Base-by-base conservation (phyloP, 345 rosid genomes). In the Rhodamnia rubescens region DNA sequence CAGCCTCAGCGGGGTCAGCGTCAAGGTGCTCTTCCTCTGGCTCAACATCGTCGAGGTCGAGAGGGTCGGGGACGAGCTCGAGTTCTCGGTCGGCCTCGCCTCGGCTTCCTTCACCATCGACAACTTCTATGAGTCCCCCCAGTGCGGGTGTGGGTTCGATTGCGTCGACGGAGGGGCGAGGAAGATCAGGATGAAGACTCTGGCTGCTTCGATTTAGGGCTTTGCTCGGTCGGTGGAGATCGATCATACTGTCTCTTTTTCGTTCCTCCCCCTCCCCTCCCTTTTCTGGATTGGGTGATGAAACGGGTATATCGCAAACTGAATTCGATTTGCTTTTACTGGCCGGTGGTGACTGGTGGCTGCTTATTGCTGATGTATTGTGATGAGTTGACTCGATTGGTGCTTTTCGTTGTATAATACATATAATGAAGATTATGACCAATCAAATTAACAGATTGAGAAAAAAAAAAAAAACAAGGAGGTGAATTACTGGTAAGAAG, bases 71-170 rank as follows among this genome's bases (percentile, higher is more conserved):
- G 93, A 94, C 44, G 93, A 95, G 36, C 89, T 96, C 87, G 91
- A 89, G 9, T 95, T 98, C 87, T 98, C 99, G 11, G 98, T 98
- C 21, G 99, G 99, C 86, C 92, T 98, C 36, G 94, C 98, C 4
- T 98, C 99, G 32, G 98, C 99, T 2, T 86, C 84, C 74, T 98
- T 98, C 75, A 81, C 87, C 22, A 92, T 96, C 81, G 93, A 94
- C 27, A 97, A 96, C 89, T 98, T 98, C 88, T 93, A 83, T 75
- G 98, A 88, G 89, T 93, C 93, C 49, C 99, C 99, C 26, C 98
- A 93, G 94, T 98, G 99, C 86, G 99, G 98, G 0, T 98, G 99
- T 88, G 99, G 99, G 24, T 91, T 98, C 61, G 89, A 92, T 84
- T 98, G 99, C 88, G 87, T 81, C 51, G 86, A 87, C 18, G 90